A percentile compares a stretch with the other conserved stretches of the same genome.
phyloP scores from a whole-genome alignment of 2,329 filamentous ascomycete species.

The Fusarium tricinctum region DNA sequence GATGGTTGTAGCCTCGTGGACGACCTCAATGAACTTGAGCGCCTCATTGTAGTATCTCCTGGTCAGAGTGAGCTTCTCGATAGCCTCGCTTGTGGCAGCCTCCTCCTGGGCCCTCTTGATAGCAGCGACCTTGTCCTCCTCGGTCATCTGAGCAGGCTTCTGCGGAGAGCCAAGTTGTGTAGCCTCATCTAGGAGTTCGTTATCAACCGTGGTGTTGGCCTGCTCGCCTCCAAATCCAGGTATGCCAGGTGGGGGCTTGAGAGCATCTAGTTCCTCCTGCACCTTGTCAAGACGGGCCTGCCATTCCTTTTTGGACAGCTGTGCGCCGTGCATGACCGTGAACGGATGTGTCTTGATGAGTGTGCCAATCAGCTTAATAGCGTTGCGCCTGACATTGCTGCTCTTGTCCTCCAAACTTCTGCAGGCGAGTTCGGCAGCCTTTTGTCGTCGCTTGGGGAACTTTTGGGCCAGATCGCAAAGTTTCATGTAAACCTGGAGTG shows the following conservation, averaged over 20 bases:
- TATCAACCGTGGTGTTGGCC: slow-evolving; percentile 79
- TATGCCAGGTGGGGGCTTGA: slow-evolving; percentile 86
- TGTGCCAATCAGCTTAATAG: slow-evolving; percentile 90
- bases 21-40: slow-evolving; percentile 90
- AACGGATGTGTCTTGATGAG: slow-evolving; percentile 96
- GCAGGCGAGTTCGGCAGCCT: slow-evolving; percentile 86
- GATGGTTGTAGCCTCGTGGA: slow-evolving; percentile 84
- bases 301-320: slow-evolving; percentile 90
- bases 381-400: slow-evolving; percentile 95
- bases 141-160: slow-evolving; percentile 77
- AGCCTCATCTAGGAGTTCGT: slow-evolving; percentile 85
- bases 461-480: slow-evolving; percentile 96
- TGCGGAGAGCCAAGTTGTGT: slow-evolving; percentile 82
- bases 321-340: slow-evolving; percentile 88
- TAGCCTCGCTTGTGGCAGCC: slow-evolving; percentile 87
- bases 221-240: slow-evolving; percentile 70
- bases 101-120: slow-evolving; percentile 87
- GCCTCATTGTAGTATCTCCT: slow-evolving; percentile 94
- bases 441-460: slow-evolving; percentile 91
- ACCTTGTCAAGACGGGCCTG: slow-evolving; percentile 83
- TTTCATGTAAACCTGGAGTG: slow-evolving; percentile 92
- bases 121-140: slow-evolving; percentile 80
- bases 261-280: slow-evolving; percentile 82
- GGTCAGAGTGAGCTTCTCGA: slow-evolving; percentile 88
- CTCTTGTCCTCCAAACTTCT: slow-evolving; percentile 97